These are phyloP conservation scores for Leptographium galeiforme DNA, from an alignment of 2,329 filamentous ascomycete genomes.

Conservation along the genomic window DNA sequence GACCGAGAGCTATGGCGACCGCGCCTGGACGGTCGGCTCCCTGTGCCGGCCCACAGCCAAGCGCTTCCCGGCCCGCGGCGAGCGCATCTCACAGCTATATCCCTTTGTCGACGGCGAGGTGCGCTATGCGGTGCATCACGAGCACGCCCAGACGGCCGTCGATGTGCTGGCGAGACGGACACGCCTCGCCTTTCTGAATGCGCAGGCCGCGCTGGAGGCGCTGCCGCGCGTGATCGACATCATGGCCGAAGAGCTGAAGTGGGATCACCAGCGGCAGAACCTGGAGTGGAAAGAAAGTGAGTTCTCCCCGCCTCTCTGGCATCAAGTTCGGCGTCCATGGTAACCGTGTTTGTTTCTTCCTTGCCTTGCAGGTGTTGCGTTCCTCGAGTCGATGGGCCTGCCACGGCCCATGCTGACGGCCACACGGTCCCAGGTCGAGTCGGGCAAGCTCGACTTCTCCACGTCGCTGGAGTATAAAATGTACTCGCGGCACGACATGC, in stretches of 20 bases:
- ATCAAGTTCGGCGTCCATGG: no score
- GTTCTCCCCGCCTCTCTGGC: background rate
- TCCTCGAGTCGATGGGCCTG: constrained; percentile 53
- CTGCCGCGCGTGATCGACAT: constrained; percentile 78
- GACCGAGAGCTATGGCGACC: constrained; percentile 76
- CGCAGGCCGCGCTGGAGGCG: constrained; percentile 77
- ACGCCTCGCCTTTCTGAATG: constrained; percentile 78
- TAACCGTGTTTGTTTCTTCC: background rate
- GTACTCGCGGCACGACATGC: constrained; percentile 47
- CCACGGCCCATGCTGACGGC: constrained; percentile 41
- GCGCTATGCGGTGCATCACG: constrained; percentile 73
- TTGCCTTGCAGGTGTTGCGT: constrained; percentile 29
- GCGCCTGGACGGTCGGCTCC: constrained; percentile 79
- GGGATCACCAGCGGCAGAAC: constrained; percentile 60
- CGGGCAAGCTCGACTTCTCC: constrained; percentile 43
- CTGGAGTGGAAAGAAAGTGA: constrained; percentile 61
- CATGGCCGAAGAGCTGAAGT: constrained; percentile 73
- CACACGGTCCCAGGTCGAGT: constrained; percentile 47
- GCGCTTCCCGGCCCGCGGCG: constrained; percentile 72
- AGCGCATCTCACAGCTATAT: constrained; percentile 68
- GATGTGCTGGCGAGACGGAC: constrained; percentile 80
- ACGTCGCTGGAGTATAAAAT: constrained; percentile 46
- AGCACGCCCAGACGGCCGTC: constrained; percentile 83
- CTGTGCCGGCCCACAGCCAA: constrained; percentile 63
- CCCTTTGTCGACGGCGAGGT: constrained; percentile 89